Percentiles rank a stretch among this genome's conserved stretches.
Evolutionary conservation across 2,329 filamentous ascomycete genomes (phyloP).

Genomic region (Claviceps capensis): DNA sequence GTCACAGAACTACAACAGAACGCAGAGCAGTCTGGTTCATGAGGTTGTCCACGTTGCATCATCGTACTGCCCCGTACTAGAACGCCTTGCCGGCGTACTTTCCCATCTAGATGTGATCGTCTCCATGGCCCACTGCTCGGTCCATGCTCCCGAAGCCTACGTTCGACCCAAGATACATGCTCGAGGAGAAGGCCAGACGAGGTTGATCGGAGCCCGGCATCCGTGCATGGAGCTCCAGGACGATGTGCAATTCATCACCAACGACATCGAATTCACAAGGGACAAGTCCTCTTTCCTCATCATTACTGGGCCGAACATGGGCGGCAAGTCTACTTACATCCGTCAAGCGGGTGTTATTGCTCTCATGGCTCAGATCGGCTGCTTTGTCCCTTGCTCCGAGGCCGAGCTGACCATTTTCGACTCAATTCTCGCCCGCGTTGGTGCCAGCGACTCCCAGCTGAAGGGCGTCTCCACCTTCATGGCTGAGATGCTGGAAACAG

Average conservation of each 20-base stretch:
- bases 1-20: constrained; percentile 87
- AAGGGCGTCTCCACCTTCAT: constrained; percentile 98
- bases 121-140: constrained; percentile 81
- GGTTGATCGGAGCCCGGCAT: constrained; percentile 86
- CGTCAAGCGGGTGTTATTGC: constrained; percentile 94
- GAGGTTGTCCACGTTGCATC: constrained; percentile 90
- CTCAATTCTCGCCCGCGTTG: constrained; percentile 88
- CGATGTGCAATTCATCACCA: constrained; percentile 96
- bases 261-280: constrained; percentile 73
- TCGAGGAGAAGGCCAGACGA: constrained; percentile 74
- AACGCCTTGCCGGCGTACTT: constrained; percentile 75
- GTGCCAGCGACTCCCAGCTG: constrained; percentile 89
- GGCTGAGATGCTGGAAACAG: constrained; percentile 98
- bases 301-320: constrained; percentile 98
- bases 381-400: constrained; percentile 83
- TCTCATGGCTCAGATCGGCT: constrained; percentile 91
- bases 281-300: constrained; percentile 80
- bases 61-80: constrained; percentile 87
- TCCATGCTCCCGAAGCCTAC: constrained; percentile 86
- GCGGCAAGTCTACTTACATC: constrained; percentile 96
- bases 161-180: constrained; percentile 81
- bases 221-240: constrained; percentile 99
- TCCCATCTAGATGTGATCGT: constrained; percentile 89
- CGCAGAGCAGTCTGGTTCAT: constrained; percentile 76
- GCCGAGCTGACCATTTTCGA: constrained; percentile 94